phyloP scores from a whole-genome alignment of 257 asterid genomes.

The Jasminum sambac region DNA sequence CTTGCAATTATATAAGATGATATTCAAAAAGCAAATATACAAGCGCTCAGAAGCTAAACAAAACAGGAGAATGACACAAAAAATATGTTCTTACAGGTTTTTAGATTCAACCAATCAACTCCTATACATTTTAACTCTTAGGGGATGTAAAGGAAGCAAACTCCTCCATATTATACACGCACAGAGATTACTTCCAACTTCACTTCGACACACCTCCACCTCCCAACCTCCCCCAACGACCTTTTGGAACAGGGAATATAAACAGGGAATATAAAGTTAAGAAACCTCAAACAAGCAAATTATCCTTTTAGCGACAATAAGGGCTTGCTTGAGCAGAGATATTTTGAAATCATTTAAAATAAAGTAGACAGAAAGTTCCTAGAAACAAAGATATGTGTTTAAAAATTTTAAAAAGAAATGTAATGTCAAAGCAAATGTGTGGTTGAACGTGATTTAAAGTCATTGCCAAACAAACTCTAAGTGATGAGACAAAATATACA shows the following conservation, averaged over 20 bases:
- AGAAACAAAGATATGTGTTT: no score
- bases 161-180: not conserved
- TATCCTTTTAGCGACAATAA: not conserved
- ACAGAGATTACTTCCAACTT: not conserved
- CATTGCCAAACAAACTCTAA: no score
- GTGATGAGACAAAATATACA: not conserved
- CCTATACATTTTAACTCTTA: not conserved
- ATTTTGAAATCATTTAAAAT: no score
- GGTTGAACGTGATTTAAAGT: no score
- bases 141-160: not conserved
- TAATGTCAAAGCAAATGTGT: no score
- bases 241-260: not conserved
- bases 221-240: not conserved
- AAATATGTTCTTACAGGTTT: not conserved
- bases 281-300: not conserved
- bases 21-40: not conserved
- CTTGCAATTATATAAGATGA: not conserved
- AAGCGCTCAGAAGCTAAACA: not conserved
- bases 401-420: no score
- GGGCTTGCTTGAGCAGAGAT: no score
- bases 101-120: not conserved
- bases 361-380: no score
- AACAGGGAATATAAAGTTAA: not conserved
- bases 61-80: not conserved
- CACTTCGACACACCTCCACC: no score